phyloP scores from a whole-genome alignment of 768 basidiomycete genomes.

The Kwoniella sp. region DNA sequence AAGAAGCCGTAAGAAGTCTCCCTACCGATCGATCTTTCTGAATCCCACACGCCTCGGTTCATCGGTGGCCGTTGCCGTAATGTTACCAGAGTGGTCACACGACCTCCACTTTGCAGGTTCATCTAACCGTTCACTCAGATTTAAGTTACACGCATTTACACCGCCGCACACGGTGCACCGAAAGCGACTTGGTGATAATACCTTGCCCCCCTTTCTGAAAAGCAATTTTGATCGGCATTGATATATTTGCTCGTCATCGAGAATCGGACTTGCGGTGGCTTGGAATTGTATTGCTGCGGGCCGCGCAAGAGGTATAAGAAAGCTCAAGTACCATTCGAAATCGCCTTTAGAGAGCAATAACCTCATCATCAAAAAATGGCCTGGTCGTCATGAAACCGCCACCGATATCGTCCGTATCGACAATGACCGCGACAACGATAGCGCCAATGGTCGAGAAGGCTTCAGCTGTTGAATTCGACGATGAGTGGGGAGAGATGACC shows the following conservation, averaged over 20 bases:
- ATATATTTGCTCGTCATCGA: too few relatives aligned
- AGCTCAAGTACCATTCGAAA: too few relatives aligned
- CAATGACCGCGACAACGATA: neutral
- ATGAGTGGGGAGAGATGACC: slow-evolving; percentile 30
- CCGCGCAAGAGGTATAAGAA: too few relatives aligned
- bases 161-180: neutral
- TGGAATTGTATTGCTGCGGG: too few relatives aligned
- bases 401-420: neutral
- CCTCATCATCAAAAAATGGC: too few relatives aligned
- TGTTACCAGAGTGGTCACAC: slow-evolving; percentile 9
- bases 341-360: too few relatives aligned
- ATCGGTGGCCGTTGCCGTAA: neutral
- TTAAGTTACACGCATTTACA: neutral
- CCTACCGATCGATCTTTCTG: too few relatives aligned
- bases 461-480: neutral
- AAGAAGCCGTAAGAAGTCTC: too few relatives aligned
- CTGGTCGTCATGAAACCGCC: neutral
- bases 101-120: slow-evolving; percentile 20
- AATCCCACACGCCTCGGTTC: too few relatives aligned
- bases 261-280: too few relatives aligned
- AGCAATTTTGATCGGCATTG: too few relatives aligned
- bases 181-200: neutral
- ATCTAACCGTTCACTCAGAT: too few relatives aligned
- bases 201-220: neutral
- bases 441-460: neutral